phyloP scores from a whole-genome alignment of 2,329 filamentous ascomycete genomes.

The Diaporthe vaccinii region DNA sequence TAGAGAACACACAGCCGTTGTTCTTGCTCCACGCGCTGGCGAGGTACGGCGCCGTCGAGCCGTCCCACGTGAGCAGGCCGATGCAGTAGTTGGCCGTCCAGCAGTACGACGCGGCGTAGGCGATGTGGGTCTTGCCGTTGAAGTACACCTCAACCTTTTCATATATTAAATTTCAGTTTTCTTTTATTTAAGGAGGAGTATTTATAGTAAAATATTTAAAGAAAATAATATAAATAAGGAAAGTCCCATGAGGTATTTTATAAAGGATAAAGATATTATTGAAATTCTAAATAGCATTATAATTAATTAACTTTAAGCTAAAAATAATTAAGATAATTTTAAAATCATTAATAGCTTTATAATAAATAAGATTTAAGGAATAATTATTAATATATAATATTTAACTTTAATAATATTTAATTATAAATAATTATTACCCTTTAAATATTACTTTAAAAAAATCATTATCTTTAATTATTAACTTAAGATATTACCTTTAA shows the following conservation, averaged over 20 bases:
- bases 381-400: too few relatives aligned
- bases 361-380: too few relatives aligned
- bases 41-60: conserved; percentile 60
- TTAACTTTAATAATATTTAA: too few relatives aligned
- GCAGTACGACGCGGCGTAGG: conserved; percentile 69
- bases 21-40: conserved; percentile 64
- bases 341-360: neutral
- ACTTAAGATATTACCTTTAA: too few relatives aligned
- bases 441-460: too few relatives aligned
- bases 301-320: neutral
- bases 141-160: conserved; percentile 55
- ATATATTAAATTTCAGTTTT: neutral
- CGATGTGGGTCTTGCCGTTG: conserved; percentile 64
- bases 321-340: neutral
- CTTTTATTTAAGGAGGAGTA: neutral
- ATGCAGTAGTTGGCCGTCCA: conserved; percentile 68
- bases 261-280: neutral
- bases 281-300: neutral
- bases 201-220: neutral
- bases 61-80: conserved; percentile 67
- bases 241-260: too few relatives aligned
- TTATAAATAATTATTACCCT: too few relatives aligned
- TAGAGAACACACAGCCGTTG: conserved; percentile 62
- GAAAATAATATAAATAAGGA: neutral
- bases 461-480: too few relatives aligned